Evolutionary conservation across 208 protist genomes (phyloP), one percentile per base, ranked within the genome.

Genomic region (Paratrypanosoma confusum): DNA sequence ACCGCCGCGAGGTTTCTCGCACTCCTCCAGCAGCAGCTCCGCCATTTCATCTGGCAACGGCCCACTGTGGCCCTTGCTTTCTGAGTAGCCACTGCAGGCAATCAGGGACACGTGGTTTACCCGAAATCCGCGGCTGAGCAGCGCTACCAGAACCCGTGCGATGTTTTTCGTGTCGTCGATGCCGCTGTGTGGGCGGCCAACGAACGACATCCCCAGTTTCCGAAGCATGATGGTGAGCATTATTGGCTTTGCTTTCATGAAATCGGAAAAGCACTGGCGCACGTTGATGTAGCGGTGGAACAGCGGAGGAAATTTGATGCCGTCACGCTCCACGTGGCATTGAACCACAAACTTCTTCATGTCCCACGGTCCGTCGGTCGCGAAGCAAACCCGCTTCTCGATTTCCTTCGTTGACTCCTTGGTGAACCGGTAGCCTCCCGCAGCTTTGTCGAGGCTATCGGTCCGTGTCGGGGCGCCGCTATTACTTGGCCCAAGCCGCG

Each of bases 111-210:
- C 70, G 45, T 78, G 76, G 26, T 72, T 59, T 18, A 84, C 56
- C 0, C 69, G 50, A 57, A 81, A 85, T 14, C 84, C 84, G 0
- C 78, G 73, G 14, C 68, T 51, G 37, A 93, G 54, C 2, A 93
- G 65, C 57, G 86, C 76, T 1, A 77, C 70, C 26, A 90, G 57
- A 21, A 94, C 71, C 3, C 84, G 72, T 3, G 74, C 70, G 42
- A 95, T 95, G 61, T 95, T 95, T 35, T 75, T 69, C 7, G 84
- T 65, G 58, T 95, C 89, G 50, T 82, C 81, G 41, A 89, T 83
- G 13, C 89, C 89, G 56, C 81, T 91, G 63, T 95, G 89, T 8
- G 61, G 62, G 21, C 72, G 73, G 7, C 89, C 89, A 26, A 76
- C 66, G 40, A 93, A 93, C 2, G 23, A 39, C 65, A 92, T 70